Conservation (phyloP, 495 filamentous ascomycete genomes). For the Hypoxylon subgilvum region DNA sequence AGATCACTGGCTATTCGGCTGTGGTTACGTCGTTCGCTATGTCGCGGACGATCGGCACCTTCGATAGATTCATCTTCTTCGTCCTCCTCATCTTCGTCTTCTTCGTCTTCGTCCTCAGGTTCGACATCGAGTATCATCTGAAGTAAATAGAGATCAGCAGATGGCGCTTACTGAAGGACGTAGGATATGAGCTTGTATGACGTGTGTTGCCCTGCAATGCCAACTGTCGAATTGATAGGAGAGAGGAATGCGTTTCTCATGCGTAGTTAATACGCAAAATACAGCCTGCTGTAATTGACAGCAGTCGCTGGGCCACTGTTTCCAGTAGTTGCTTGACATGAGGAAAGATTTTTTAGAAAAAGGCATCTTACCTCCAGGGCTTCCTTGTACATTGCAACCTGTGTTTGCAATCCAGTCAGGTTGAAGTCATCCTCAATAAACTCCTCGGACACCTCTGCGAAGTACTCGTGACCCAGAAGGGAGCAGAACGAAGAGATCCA, state of each 20-base stretch:
- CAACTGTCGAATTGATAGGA: too few species aligned
- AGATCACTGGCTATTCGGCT: constrained; percentile 88
- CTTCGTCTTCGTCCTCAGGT: constrained; percentile 88
- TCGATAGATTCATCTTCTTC: constrained; percentile 77
- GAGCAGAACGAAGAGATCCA: constrained; percentile 99
- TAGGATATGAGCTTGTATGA: too few species aligned
- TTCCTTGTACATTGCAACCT: constrained; percentile 99
- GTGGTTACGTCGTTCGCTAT: constrained; percentile 73
- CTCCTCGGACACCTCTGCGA: constrained; percentile 96
- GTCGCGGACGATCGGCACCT: constrained; percentile 66
- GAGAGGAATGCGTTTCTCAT: too few species aligned
- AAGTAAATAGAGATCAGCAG: constrained; percentile 23
- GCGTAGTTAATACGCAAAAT: too few species aligned
- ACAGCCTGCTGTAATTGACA: too few species aligned
- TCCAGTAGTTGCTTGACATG: too few species aligned
- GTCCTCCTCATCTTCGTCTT: constrained; percentile 79
- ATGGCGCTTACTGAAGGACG: too few species aligned
- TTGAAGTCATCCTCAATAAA: constrained; percentile 99
- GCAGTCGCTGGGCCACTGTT: too few species aligned
- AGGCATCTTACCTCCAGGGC: constrained; percentile 62
- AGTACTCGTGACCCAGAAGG: constrained; percentile 95
- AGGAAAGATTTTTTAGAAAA: background rate
- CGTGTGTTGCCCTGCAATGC: too few species aligned
- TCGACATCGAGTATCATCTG: constrained; percentile 99
- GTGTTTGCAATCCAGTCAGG: constrained; percentile 88